phyloP scores from a whole-genome alignment of 176 grass and related monocot species.

The Carex cristatella region DNA sequence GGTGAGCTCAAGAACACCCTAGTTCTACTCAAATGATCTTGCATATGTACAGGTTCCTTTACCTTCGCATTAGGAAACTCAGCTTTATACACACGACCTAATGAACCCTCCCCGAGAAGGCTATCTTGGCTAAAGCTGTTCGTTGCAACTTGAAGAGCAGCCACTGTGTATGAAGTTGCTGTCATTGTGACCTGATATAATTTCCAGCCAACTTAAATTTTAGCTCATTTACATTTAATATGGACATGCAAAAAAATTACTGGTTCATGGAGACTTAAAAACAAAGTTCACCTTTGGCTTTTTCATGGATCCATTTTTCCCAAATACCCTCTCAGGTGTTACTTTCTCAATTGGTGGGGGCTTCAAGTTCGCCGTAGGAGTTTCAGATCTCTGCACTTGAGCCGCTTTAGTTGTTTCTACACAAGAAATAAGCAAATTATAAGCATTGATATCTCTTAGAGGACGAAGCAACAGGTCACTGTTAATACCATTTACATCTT shows the following conservation, averaged over 20 bases:
- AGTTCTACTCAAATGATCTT: not conserved
- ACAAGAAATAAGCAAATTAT: constrained; percentile 31
- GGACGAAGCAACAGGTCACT: not conserved
- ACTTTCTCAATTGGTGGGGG: constrained; percentile 53
- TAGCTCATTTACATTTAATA: not conserved
- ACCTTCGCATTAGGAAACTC: constrained; percentile 93
- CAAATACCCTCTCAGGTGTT: constrained; percentile 56
- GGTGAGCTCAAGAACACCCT: too few species aligned
- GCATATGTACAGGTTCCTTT: constrained; percentile 12
- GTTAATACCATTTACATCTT: not conserved
- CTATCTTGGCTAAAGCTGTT: constrained; percentile 97
- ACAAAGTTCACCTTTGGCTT: constrained; percentile 38
- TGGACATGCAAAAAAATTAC: not conserved
- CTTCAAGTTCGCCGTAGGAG: constrained; percentile 34
- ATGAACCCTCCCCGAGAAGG: constrained; percentile 89
- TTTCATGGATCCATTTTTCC: constrained; percentile 60
- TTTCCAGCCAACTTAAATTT: constrained; percentile 1
- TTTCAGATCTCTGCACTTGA: constrained; percentile 48
- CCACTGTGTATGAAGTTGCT: constrained; percentile 69
- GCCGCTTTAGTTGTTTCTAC: constrained; percentile 55
- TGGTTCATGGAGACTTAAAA: not conserved
- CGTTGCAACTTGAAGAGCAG: constrained; percentile 89
- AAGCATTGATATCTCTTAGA: not conserved
- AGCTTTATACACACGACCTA: constrained; percentile 92
- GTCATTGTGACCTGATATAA: constrained; percentile 41